Percentiles rank a stretch among this genome's conserved stretches.
Conservation (phyloP, 371 early-diverging fungal species). For the Mucor irregularis region DNA sequence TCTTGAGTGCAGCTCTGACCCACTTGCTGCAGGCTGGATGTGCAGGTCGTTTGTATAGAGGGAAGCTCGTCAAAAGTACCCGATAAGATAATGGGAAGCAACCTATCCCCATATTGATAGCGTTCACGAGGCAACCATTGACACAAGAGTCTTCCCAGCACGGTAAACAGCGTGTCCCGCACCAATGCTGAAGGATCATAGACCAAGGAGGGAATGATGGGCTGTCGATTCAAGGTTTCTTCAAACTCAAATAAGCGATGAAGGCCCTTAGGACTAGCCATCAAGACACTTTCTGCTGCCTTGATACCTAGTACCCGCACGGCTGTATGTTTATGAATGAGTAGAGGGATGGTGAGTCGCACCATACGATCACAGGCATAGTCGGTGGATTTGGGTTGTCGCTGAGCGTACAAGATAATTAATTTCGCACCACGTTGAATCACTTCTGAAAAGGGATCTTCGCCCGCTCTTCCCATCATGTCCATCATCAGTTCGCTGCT, state of each 20-base stretch:
- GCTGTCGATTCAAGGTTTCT: constrained; percentile 6
- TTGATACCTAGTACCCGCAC: constrained; percentile 32
- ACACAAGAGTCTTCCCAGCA: constrained; percentile 18
- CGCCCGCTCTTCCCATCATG: constrained; percentile 13
- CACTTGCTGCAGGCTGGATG: constrained; percentile 9
- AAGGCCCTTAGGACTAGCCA: constrained; percentile 18
- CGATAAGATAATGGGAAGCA: constrained; percentile 30
- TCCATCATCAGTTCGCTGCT: constrained; percentile 15
- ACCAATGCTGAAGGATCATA: constrained; percentile 34
- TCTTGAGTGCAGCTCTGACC: constrained; percentile 25
- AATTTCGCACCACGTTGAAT: constrained; percentile 19
- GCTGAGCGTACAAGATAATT: constrained; percentile 10
- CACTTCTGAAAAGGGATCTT: constrained; percentile 31
- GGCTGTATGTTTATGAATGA: constrained; percentile 30
- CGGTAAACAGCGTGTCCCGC: constrained; percentile 17
- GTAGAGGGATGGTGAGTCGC: constrained; percentile 10
- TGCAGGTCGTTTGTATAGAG: constrained; percentile 14
- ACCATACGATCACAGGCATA: constrained; percentile 31
- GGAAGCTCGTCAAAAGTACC: constrained; percentile 29
- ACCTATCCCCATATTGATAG: constrained; percentile 28
- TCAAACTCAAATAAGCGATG: constrained; percentile 21
- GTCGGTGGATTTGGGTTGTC: constrained; percentile 16
- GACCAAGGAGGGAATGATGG: constrained; percentile 21
- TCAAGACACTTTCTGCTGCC: constrained; percentile 17
- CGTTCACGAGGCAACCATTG: constrained; percentile 29